Conservation (phyloP, 768 basidiomycete species). For the Psilocybe azurescens region DNA sequence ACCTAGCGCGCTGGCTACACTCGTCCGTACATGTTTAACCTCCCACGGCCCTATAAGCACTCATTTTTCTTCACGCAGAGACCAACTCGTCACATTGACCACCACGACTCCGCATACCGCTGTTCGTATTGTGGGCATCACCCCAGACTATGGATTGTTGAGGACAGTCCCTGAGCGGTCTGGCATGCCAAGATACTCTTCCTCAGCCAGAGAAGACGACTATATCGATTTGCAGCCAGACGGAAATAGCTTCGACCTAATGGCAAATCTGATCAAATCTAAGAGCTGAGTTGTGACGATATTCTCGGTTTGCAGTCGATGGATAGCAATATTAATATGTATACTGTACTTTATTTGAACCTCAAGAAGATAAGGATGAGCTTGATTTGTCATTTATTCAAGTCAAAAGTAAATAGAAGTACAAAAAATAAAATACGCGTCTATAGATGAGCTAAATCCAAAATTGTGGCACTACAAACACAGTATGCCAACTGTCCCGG, state of each 20-base stretch:
- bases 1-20: constrained; percentile 88
- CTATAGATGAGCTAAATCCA: too few relatives aligned
- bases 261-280: constrained; percentile 82
- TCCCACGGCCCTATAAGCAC: not conserved
- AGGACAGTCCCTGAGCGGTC: constrained; percentile 72
- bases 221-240: constrained; percentile 96
- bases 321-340: not conserved
- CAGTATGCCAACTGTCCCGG: too few relatives aligned
- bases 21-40: constrained; percentile 62
- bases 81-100: constrained; percentile 83
- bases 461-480: too few relatives aligned
- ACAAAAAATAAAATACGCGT: too few relatives aligned
- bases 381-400: constrained; percentile 5
- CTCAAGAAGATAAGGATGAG: not conserved
- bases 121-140: constrained; percentile 86
- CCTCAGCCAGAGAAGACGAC: constrained; percentile 31
- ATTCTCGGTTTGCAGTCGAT: not conserved
- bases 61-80: constrained; percentile 45
- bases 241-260: constrained; percentile 95
- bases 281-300: constrained; percentile 36
- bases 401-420: not conserved
- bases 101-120: constrained; percentile 69
- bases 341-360: not conserved
- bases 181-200: constrained; percentile 27
- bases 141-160: constrained; percentile 85